phyloP scores from a whole-genome alignment of 1,139 yeast genomes.

The Hanseniaspora sp. region DNA sequence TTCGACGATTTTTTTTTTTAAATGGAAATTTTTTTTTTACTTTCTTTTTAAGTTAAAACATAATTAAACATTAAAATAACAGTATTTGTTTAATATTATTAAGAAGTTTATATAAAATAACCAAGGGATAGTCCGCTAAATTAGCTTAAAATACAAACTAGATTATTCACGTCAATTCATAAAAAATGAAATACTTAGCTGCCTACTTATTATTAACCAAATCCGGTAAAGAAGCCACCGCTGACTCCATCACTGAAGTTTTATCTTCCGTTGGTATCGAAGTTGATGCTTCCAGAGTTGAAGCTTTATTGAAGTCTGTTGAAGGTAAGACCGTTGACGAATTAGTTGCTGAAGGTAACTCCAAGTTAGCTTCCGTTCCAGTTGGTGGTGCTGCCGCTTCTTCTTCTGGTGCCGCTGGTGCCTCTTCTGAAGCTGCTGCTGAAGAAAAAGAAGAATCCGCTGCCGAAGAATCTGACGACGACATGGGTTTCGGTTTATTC shows the following conservation, averaged over 20 bases:
- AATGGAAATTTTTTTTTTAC: too few relatives aligned
- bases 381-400: slow-evolving; percentile 92
- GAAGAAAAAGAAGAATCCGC: slow-evolving; percentile 57
- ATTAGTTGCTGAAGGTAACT: slow-evolving; percentile 90
- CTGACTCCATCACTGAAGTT: slow-evolving; percentile 79
- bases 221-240: slow-evolving; percentile 79
- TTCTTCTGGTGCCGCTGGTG: slow-evolving; percentile 54
- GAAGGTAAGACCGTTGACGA: slow-evolving; percentile 86
- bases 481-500: slow-evolving; percentile 86
- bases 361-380: slow-evolving; percentile 94
- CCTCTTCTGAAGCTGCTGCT: slow-evolving; percentile 58
- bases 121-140: slow-evolving; percentile 32
- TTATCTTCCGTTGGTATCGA: slow-evolving; percentile 92
- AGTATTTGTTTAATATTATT: background rate
- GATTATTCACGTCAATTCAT: slow-evolving; percentile 30
- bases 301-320: slow-evolving; percentile 75
- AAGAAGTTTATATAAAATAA: background rate
- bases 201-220: slow-evolving; percentile 79
- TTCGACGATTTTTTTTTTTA: too few relatives aligned
- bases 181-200: slow-evolving; percentile 82
- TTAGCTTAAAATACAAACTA: slow-evolving; percentile 26
- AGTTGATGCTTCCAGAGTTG: slow-evolving; percentile 82
- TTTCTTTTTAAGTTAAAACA: too few relatives aligned
- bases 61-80: too few relatives aligned
- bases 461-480: slow-evolving; percentile 54